These are phyloP conservation scores for Diaporthe citriasiana DNA, from an alignment of 2,329 filamentous ascomycete genomes.

Conservation along the genomic window DNA sequence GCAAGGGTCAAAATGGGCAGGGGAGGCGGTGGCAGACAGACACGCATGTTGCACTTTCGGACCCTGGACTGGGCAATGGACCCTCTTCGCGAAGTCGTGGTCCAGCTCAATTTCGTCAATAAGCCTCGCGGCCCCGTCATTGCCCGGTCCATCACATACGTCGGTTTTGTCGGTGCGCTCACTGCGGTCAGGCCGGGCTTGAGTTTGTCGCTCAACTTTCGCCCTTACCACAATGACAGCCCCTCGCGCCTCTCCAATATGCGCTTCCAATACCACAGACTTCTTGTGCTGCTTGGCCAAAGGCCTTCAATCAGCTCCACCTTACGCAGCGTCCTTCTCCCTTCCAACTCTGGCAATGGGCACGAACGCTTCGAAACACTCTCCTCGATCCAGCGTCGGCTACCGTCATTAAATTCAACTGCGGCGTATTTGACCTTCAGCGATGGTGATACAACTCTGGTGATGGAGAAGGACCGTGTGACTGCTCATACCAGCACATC, in stretches of 20 bases:
- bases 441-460: not conserved
- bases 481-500: constrained; percentile 2
- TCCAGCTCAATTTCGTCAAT: constrained; percentile 65
- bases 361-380: not conserved
- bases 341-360: not conserved
- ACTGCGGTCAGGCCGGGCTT: constrained; percentile 61
- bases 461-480: constrained; percentile 13
- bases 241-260: constrained; percentile 45
- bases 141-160: constrained; percentile 53
- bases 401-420: not conserved
- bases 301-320: constrained; percentile 1
- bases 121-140: constrained; percentile 49
- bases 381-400: not conserved
- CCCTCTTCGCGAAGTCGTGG: constrained; percentile 61
- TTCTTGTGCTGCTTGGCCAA: constrained; percentile 6
- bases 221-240: constrained; percentile 51
- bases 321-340: not conserved
- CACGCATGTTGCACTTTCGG: constrained; percentile 65
- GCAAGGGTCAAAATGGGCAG: constrained; percentile 44
- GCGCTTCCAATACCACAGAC: not conserved
- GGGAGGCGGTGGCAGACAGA: constrained; percentile 2
- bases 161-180: constrained; percentile 64
- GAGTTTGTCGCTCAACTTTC: constrained; percentile 64
- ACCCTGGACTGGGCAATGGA: constrained; percentile 71
- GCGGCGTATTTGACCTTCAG: constrained; percentile 9